phyloP scores from a whole-genome alignment of 2,329 filamentous ascomycete genomes.

The Diplodia intermedia region DNA sequence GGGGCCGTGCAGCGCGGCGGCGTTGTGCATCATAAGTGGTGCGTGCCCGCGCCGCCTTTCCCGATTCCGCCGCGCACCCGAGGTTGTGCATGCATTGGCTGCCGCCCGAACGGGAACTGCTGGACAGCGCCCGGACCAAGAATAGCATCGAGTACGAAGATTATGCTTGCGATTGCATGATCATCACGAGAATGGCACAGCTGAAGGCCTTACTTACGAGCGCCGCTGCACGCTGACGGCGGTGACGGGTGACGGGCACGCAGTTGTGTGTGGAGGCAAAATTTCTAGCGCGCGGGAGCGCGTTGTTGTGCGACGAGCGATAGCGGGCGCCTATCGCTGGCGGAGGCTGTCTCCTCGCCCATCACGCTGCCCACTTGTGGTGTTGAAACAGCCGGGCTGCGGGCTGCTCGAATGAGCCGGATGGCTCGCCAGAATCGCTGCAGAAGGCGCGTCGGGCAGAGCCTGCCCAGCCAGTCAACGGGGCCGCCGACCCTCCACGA shows the following conservation, averaged over 20 bases:
- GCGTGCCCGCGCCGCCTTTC: slow-evolving; percentile 20
- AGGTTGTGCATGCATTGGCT: slow-evolving; percentile 30
- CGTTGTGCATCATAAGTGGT: slow-evolving; percentile 27
- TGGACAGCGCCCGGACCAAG: slow-evolving; percentile 14
- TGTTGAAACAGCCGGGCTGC: slow-evolving; percentile 27
- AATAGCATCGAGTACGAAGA: slow-evolving; percentile 31
- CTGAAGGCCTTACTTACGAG: slow-evolving; percentile 31
- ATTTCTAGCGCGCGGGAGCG: slow-evolving; percentile 22
- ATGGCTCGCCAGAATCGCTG: slow-evolving; percentile 11
- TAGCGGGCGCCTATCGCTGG: slow-evolving; percentile 29
- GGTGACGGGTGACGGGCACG: slow-evolving; percentile 11
- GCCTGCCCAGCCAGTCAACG: slow-evolving; percentile 11
- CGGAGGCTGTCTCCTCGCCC: neutral
- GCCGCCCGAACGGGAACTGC: slow-evolving; percentile 20
- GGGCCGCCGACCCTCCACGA: slow-evolving; percentile 25
- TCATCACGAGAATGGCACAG: slow-evolving; percentile 32
- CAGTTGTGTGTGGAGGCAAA: neutral
- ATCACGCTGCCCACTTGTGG: slow-evolving; percentile 21
- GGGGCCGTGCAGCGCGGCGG: slow-evolving; percentile 37
- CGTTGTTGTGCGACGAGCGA: slow-evolving; percentile 26
- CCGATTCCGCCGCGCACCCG: slow-evolving; percentile 28
- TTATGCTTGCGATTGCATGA: slow-evolving; percentile 32
- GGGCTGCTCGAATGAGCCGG: slow-evolving; percentile 22
- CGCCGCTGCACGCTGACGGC: slow-evolving; percentile 15
- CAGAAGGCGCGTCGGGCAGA: slow-evolving; percentile 8